Evolutionary conservation across 2,329 filamentous ascomycete genomes (phyloP), one percentile per base, ranked within the genome.

Genomic region (Cladosporium sp.): DNA sequence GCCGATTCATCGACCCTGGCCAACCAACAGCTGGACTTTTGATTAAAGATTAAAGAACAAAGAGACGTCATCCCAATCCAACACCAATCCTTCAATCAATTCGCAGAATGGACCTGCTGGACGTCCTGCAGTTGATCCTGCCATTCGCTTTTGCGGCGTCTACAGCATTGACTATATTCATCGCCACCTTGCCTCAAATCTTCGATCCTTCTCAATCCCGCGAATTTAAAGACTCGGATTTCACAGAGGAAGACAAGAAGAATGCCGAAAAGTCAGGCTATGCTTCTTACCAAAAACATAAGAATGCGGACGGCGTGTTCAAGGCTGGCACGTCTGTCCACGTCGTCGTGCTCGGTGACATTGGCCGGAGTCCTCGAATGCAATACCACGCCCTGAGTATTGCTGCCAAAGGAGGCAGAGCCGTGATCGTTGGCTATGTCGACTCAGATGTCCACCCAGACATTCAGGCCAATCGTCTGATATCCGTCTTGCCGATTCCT

Each of bases 381-480:
- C 91, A 97, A 66, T 97, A 99, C 63, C 93, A 99, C 78, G 92
- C 92, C 17, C 75, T 96, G 59, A 97, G 92, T 67, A 84, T 97
- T 62, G 89, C 89, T 36, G 87, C 85, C 61, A 84, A 90, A 64
- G 89, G 89, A 19, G 86, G 84, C 6, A 78, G 79, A 29, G 92
- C 96, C 17, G 84, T 92, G 65, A 73, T 99, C 11, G 85, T 99
- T 59, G 93, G 92, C 40, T 97, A 96, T 66, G 77, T 85, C 66
- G 93, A 96, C 66, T 93, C 89, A 17, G 80, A 88, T 18, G 78
- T 89, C 43, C 85, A 95, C 63, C 88, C 91, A 1, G 87, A 89
- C 42, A 79, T 99, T 44, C 69, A 83, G 39, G 76, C 80, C 8
- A 84, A 86, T 61, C 75, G 83, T 12, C 76, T 80, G 30, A 87